Conservation (phyloP, 2,329 filamentous ascomycete genomes). For the Amphichorda felina region DNA sequence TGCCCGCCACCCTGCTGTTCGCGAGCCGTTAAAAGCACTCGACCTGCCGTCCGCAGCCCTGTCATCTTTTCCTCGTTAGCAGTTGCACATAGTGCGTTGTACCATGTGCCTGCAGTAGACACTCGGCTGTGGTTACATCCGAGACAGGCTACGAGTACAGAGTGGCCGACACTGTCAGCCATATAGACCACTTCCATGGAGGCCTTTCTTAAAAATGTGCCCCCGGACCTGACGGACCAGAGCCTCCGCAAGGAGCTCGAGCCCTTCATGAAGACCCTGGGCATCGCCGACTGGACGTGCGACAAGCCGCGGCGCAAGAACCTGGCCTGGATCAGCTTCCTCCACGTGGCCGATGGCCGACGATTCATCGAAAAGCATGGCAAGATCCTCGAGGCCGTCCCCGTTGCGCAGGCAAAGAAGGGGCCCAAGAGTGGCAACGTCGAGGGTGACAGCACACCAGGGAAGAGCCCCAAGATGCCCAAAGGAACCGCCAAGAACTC, state of each 20-base stretch:
- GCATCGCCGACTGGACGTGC: slow-evolving; percentile 29
- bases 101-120: no score
- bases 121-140: no score
- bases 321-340: slow-evolving; percentile 30
- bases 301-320: slow-evolving; percentile 24
- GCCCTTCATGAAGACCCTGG: slow-evolving; percentile 24
- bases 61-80: no score
- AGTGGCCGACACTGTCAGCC: no score
- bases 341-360: slow-evolving; percentile 22
- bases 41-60: no score
- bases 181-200: no score
- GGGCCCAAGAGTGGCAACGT: no score
- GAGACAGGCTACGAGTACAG: no score
- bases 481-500: neutral
- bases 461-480: no score
- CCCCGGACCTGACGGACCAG: slow-evolving; percentile 23
- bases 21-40: no score
- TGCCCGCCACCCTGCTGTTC: no score
- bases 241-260: slow-evolving; percentile 24
- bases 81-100: no score
- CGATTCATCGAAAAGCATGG: slow-evolving; percentile 27
- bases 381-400: slow-evolving; percentile 9
- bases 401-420: neutral
- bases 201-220: slow-evolving; percentile 30
- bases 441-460: neutral